phyloP scores from a whole-genome alignment of 345 rosid species.

The Erysimum cheiranthoides region DNA sequence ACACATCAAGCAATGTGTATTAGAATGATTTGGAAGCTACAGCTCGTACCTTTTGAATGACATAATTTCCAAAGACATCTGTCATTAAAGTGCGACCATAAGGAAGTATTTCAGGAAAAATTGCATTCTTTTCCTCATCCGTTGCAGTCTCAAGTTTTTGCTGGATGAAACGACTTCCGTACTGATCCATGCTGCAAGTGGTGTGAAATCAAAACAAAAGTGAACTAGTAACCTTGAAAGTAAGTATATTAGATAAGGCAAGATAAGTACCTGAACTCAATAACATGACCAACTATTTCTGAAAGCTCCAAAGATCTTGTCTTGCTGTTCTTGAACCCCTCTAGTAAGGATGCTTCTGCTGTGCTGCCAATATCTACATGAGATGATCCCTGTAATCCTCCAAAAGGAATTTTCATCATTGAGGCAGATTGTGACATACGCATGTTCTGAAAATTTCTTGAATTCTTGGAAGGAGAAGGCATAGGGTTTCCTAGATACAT shows the following conservation, averaged over 20 bases:
- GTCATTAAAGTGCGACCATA: conserved; percentile 89
- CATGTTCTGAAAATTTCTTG: conserved; percentile 64
- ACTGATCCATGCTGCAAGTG: conserved; percentile 85
- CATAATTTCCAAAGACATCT: conserved; percentile 99
- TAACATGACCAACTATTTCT: conserved; percentile 75
- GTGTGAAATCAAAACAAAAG: conserved; percentile 17
- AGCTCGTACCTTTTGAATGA: conserved; percentile 78
- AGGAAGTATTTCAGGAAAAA: conserved; percentile 84
- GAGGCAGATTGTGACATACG: conserved; percentile 58
- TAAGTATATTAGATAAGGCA: conserved; percentile 29
- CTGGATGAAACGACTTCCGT: conserved; percentile 97
- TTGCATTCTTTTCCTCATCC: conserved; percentile 73
- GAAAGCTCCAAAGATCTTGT: conserved; percentile 73
- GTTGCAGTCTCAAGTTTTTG: conserved; percentile 90
- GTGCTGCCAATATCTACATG: conserved; percentile 60
- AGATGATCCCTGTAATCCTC: conserved; percentile 63
- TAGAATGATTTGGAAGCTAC: conserved; percentile 6
- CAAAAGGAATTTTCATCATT: conserved; percentile 60
- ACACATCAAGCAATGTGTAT: conserved; percentile 14
- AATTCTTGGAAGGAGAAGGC: conserved; percentile 58
- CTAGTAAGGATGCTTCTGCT: conserved; percentile 68
- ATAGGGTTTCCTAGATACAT: conserved; percentile 56
- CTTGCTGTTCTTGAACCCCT: conserved; percentile 88
- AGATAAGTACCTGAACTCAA: conserved; percentile 80
- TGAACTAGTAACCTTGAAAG: conserved; percentile 27